phyloP scores from a whole-genome alignment of 352 stramenopile genomes.

The Phytophthora colocasiae region DNA sequence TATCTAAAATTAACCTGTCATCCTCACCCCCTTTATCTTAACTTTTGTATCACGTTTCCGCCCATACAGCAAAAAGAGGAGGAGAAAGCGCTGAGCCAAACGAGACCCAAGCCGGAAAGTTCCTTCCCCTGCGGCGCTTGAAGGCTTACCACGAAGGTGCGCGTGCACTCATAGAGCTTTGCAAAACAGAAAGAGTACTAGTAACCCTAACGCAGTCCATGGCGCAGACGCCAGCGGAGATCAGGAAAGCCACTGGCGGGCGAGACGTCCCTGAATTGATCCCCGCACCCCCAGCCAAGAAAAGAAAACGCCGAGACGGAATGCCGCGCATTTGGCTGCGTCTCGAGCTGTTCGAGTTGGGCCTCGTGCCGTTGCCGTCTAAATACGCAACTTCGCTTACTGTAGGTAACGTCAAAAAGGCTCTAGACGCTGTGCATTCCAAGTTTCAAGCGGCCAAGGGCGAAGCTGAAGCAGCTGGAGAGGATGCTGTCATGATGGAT shows the following conservation, averaged over 20 bases:
- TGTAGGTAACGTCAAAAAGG: conserved; percentile 64
- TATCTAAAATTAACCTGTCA: conserved; percentile 22
- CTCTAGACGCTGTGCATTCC: conserved; percentile 63
- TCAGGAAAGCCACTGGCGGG: conserved; percentile 37
- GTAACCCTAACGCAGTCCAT: conserved; percentile 33
- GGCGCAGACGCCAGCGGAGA: conserved; percentile 40
- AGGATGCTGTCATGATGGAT: conserved; percentile 58
- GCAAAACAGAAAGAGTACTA: conserved; percentile 13
- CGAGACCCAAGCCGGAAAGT: too few relatives aligned
- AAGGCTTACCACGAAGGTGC: conserved; percentile 47
- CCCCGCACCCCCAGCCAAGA: conserved; percentile 44
- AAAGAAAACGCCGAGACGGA: conserved; percentile 34
- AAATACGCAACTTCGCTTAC: conserved; percentile 73
- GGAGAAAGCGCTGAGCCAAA: too few relatives aligned
- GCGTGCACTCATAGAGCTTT: conserved; percentile 1
- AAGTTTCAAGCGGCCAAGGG: conserved; percentile 39
- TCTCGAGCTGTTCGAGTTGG: conserved; percentile 89
- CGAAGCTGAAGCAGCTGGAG: conserved; percentile 21
- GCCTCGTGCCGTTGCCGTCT: conserved; percentile 74
- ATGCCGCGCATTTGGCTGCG: conserved; percentile 85
- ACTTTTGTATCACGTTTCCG: conserved; percentile 24
- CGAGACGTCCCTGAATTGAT: conserved; percentile 42
- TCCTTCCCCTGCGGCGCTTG: conserved; percentile 1
- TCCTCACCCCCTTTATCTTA: conserved; percentile 31
- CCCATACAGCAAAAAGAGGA: not conserved